A percentile compares a stretch with the other conserved stretches of the same genome.
Conservation (phyloP, 306 rosid species). For the Vigna angularis region DNA sequence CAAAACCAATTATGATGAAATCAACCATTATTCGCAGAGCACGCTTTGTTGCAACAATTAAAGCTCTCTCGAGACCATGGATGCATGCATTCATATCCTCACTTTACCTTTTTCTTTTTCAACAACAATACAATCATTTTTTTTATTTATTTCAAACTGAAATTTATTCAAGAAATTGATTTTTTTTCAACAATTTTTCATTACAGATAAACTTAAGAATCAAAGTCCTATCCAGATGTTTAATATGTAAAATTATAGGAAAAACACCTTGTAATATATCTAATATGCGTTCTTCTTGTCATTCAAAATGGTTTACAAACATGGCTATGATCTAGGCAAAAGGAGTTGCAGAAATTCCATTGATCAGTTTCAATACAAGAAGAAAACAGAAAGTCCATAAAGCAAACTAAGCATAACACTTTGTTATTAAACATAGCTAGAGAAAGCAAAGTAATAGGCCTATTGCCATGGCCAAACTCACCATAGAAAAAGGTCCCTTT, state of each 20-base stretch:
- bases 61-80: not conserved
- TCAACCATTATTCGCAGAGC: constrained; percentile 17
- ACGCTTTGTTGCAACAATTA: constrained; percentile 27
- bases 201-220: not conserved
- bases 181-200: no score
- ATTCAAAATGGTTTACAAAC: constrained; percentile 14
- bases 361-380: constrained; percentile 27
- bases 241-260: not conserved
- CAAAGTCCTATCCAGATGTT: no score
- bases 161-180: not conserved
- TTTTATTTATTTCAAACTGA: constrained; percentile 22
- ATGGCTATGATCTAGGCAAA: constrained; percentile 4
- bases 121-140: not conserved
- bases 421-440: constrained; percentile 37
- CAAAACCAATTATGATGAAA: constrained; percentile 1
- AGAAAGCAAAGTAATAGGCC: constrained; percentile 43
- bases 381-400: constrained; percentile 23
- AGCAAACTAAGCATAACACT: constrained; percentile 10
- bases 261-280: constrained; percentile 5
- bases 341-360: constrained; percentile 34
- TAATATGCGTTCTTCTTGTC: constrained; percentile 26
- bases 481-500: constrained; percentile 40
- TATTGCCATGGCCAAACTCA: constrained; percentile 48
- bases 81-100: not conserved
- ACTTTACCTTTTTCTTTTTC: constrained; percentile 1